Base-by-base conservation (phyloP, 164 flowering plant species). In the Protea cynaroides region DNA sequence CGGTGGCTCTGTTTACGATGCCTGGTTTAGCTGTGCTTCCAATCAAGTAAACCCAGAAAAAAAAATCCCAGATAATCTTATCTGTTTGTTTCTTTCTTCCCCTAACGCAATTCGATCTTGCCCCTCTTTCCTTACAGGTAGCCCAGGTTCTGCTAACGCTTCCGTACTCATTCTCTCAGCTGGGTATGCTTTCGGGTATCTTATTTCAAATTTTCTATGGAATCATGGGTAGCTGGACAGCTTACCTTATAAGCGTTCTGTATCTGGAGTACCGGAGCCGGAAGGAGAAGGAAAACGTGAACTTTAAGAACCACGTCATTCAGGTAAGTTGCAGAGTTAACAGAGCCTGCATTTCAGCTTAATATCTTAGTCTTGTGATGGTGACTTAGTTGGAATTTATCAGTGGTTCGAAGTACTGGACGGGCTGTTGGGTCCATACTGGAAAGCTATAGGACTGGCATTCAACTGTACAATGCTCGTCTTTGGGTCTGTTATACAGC, bases 371-470 rank as follows among this genome's bases (percentile, higher is more conserved):
- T n/a, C n/a, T n/a, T n/a, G n/a, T n/a, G n/a, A n/a, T n/a, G n/a
- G n/a, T n/a, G n/a, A n/a, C n/a, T n/a, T n/a, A n/a, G n/a, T n/a
- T n/a, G n/a, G n/a, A n/a, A n/a, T n/a, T n/a, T n/a, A 58, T 64
- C 64, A 90, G 96, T 92, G 97, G 97, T 92, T 89, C 54, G 97
- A 92, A 70, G 97, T 92, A 49, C 79, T 92, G 52, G 97, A 92
- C 74, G 97, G 97, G 36, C 71, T 92, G 47, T 71, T 92, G 76
- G 97, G 97, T 49, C 86, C 92, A n/a, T 82, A 83, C 59, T 92
- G 97, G 97, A 92, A 92, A 65, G 96, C 96, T 14, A 63, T 67
- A 4, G 97, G 97, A 18, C 81, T 91, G 21, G 96, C 92, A 29
- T 91, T 91, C 84, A 91, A 91, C 77, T 89, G 96, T 69, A 91